Conservation (phyloP, 306 rosid species). For the Inga laurina region DNA sequence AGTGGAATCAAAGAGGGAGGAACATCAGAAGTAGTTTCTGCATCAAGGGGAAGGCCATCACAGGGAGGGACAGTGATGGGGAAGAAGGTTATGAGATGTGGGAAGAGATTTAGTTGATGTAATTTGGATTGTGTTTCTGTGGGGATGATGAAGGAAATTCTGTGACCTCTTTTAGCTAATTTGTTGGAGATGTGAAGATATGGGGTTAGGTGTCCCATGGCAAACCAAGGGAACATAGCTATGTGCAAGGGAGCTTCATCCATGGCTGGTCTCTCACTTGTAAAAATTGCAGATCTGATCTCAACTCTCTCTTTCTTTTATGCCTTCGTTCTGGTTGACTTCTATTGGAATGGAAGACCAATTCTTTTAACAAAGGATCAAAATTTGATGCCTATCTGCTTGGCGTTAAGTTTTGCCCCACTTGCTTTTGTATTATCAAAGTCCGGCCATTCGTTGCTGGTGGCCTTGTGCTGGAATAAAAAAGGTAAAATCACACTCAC, state of each 20-base stretch:
- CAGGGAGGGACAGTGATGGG: background rate
- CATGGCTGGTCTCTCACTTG: conserved; percentile 5
- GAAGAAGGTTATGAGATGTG: conserved; percentile 17
- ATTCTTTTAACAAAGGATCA: too few species aligned
- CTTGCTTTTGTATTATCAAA: too few species aligned
- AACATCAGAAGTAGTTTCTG: conserved; percentile 42
- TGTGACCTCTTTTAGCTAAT: conserved; percentile 40
- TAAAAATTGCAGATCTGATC: background rate
- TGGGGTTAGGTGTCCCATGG: conserved; percentile 39
- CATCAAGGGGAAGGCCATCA: background rate
- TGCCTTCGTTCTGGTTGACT: too few species aligned
- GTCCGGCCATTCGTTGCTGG: too few species aligned
- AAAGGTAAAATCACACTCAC: too few species aligned
- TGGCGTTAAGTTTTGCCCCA: too few species aligned
- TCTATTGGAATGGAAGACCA: too few species aligned
- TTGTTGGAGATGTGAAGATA: conserved; percentile 38
- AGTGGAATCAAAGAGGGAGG: conserved; percentile 5
- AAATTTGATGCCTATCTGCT: too few species aligned
- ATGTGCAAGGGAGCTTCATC: conserved; percentile 33
- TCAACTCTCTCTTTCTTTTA: background rate
- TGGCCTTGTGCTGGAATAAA: too few species aligned
- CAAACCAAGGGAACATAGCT: conserved; percentile 49
- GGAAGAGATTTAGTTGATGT: conserved; percentile 27
- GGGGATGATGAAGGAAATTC: conserved; percentile 41
- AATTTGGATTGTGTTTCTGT: conserved; percentile 24